Conservation (phyloP, 495 filamentous ascomycete species). For the Pyronema domesticum region DNA sequence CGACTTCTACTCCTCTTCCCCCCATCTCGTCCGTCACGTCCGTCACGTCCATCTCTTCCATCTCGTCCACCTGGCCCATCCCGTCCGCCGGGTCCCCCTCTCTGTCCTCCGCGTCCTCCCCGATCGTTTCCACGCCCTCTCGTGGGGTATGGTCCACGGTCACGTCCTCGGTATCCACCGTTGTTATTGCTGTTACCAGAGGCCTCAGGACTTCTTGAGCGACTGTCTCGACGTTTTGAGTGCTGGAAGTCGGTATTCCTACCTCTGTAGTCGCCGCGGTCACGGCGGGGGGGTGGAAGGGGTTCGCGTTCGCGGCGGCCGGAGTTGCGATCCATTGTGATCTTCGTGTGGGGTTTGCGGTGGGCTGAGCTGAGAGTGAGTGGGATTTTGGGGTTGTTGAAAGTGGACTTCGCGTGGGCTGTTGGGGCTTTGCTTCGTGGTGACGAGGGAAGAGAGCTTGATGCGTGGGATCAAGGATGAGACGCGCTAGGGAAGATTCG, state of each 20-base stretch:
- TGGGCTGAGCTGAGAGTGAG: too few species aligned
- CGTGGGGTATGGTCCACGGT: constrained; percentile 7
- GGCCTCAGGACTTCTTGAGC: constrained; percentile 20
- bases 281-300: constrained; percentile 10
- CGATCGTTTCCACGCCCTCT: not conserved
- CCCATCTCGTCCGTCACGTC: not conserved
- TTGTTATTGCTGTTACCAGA: constrained; percentile 13
- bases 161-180: constrained; percentile 11
- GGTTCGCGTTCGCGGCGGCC: not conserved
- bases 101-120: not conserved
- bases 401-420: too few species aligned
- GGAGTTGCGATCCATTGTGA: too few species aligned
- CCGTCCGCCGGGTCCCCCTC: not conserved
- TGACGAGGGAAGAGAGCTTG: too few species aligned
- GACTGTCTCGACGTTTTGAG: constrained; percentile 17
- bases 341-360: too few species aligned
- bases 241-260: constrained; percentile 18
- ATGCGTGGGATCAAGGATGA: too few species aligned
- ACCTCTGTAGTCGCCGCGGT: constrained; percentile 18
- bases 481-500: too few species aligned
- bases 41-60: not conserved
- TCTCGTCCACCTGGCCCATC: not conserved
- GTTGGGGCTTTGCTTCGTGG: too few species aligned
- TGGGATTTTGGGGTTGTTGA: too few species aligned
- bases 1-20: not conserved